Evolutionary conservation across 2,329 filamentous ascomycete species (phyloP), one percentile per base, ranked within the genome.

Genomic region (Neofusicoccum parvum): DNA sequence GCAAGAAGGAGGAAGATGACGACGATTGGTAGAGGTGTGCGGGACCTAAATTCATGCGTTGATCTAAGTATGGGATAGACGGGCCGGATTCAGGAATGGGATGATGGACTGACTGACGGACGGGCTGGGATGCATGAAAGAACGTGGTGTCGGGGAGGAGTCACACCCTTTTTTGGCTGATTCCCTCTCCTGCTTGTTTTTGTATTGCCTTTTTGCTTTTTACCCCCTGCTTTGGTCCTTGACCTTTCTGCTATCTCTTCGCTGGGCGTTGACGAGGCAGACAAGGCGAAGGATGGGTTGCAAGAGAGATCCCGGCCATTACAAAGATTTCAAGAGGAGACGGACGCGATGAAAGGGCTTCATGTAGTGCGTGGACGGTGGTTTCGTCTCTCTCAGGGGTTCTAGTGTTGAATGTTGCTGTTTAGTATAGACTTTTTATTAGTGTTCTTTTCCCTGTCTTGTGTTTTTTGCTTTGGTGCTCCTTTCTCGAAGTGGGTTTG

Each of bases 1-100:
- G 75, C 48, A 74, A 74, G 68, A 74, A 73, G 36, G 66, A 70
- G 32, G 74, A 75, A 6, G 73, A 77, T 6, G 75, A 78, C 36
- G 79, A 81, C 64, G 77, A 78, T 53, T 78, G 76, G 63, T 65
- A 65, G 53, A 50, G 49, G 37, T 37, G 41, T 60, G 23, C 41
- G 7, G 39, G 11, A 45, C 27, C 27, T 32, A 5, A 32, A 32
- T 32, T 32, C 27, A 32, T 32, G 5, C 10, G n/a, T 11, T 37
- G 20, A n/a, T 37, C 4, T 4, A n/a, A 15, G 11, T 34, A 23
- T 54, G 15, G 5, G 50, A 39, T 37, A 54, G 50, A 39, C 4
- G 17, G 50, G 50, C 2, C 2, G 4, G 50, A 37, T 39, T n/a
- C 34, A 6, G 32, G 50, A 39, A 39, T 37, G n/a, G 50, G 36